A percentile compares a stretch with the other conserved stretches of the same genome.
Evolutionary conservation across 306 rosid species (phyloP).

Genomic region (Geum urbanum): DNA sequence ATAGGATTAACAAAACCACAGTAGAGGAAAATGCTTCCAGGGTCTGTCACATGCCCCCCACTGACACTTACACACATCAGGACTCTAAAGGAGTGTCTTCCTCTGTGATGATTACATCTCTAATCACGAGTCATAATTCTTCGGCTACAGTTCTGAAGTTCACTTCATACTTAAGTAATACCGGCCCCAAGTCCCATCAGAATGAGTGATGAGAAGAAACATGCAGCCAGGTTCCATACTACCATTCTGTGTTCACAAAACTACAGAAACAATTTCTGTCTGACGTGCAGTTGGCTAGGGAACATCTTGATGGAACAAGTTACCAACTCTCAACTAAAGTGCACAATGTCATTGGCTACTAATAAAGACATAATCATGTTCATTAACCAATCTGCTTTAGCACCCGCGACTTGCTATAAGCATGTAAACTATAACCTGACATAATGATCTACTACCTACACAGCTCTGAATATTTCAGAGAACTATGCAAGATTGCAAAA

Average conservation of each 20-base stretch:
- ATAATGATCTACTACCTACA: conserved; percentile 4
- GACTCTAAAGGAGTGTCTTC: neutral
- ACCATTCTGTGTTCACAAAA: neutral
- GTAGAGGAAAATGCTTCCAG: neutral
- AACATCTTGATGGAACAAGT: conserved; percentile 2
- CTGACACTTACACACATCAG: neutral
- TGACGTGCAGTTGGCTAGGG: neutral
- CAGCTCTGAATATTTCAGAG: neutral
- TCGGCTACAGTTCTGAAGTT: neutral
- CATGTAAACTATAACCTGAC: conserved; percentile 4
- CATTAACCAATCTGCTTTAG: neutral
- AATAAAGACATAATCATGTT: neutral
- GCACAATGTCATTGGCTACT: neutral
- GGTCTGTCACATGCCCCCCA: neutral
- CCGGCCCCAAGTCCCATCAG: neutral
- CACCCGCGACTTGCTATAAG: neutral
- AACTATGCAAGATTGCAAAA: neutral
- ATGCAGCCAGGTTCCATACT: neutral
- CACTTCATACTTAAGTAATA: neutral
- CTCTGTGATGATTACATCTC: neutral
- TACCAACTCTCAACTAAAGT: neutral
- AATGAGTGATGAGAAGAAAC: neutral
- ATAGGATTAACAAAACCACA: neutral
- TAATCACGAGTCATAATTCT: neutral
- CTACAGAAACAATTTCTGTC: neutral